Base-by-base conservation (phyloP, 352 stramenopile genomes). In the Globisporangium okanoganense region DNA sequence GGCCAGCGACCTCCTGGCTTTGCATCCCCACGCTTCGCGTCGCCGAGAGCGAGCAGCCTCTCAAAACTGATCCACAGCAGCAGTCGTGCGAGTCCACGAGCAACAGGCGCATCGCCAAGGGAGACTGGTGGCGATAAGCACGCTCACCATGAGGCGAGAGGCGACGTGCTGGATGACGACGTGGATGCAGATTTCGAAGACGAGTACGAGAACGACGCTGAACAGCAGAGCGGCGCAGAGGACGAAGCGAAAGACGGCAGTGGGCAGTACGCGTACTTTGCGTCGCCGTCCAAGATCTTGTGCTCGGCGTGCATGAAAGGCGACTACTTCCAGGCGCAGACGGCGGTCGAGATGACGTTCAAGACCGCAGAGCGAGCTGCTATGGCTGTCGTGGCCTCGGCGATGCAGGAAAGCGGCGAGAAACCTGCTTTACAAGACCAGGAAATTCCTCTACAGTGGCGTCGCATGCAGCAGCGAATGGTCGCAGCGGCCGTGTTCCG, bases 291-390 rank as follows among this genome's bases (percentile, higher is more conserved):
- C 51, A 86, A 84, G 70, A 78, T 87, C 12, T 47, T 90, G 0
- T 85, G 78, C 66, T 75, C 78, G 33, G 78, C 83, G 24, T 93
- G 83, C 65, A 72, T 93, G 44, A 87, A 90, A 62, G 83, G 83
- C 20, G 83, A 93, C 68, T 86, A 75, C 61, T 80, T 76, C 53
- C 79, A 91, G 58, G 83, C 76, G 22, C 82, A 90, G 49, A 86
- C 65, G 49, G 76, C 81, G 0, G 64, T 93, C 13, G 78, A 87
- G 51, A 83, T 87, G 64, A 71, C 76, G 3, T 62, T 90, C 2
- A 75, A 68, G 36, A 70, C 69, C 38, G 73, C 72, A 3, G 33
- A 54, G 40, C 51, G 58, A 33, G 40, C 55, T 25, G 36, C 59
- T 35, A 35, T 55, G 52, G 53, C 68, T 2, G 25, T 31, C 6